A percentile compares a stretch with the other conserved stretches of the same genome.
Evolutionary conservation across 768 basidiomycete species (phyloP).

Genomic region (Xerocomellus amylosporus): DNA sequence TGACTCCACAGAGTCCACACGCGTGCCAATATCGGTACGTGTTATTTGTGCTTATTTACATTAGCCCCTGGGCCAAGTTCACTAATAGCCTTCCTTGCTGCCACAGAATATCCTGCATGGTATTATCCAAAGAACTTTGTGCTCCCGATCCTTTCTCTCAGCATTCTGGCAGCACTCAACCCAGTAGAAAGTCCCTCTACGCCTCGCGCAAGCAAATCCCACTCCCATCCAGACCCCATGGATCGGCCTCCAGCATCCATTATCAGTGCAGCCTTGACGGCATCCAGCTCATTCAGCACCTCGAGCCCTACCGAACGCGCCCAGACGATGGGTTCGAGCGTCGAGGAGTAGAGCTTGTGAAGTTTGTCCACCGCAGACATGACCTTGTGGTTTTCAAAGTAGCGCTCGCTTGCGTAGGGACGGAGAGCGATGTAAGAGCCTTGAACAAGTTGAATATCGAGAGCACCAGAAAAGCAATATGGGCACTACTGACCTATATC

Average conservation of each 20-base stretch:
- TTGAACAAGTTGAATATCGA: conserved; percentile 24
- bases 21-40: conserved; percentile 2
- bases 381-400: conserved; percentile 81
- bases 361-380: conserved; percentile 87
- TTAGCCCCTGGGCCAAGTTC: background rate
- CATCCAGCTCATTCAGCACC: conserved; percentile 84
- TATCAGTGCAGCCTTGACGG: conserved; percentile 83
- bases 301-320: conserved; percentile 85
- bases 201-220: conserved; percentile 39
- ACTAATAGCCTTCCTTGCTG: no score
- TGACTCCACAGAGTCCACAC: background rate
- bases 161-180: conserved; percentile 30
- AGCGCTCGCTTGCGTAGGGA: conserved; percentile 78
- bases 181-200: conserved; percentile 43
- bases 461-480: background rate
- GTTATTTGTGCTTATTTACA: conserved; percentile 22
- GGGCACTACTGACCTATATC: conserved; percentile 66
- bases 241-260: conserved; percentile 56
- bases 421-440: conserved; percentile 73
- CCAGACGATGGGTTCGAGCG: conserved; percentile 74
- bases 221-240: conserved; percentile 32
- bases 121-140: conserved; percentile 1
- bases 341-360: conserved; percentile 78
- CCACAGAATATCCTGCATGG: no score
- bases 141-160: conserved; percentile 22